These are phyloP conservation scores for Thoreauomyces humboldtii DNA, from an alignment of 192 early-diverging fungal genomes.

Conservation along the genomic window DNA sequence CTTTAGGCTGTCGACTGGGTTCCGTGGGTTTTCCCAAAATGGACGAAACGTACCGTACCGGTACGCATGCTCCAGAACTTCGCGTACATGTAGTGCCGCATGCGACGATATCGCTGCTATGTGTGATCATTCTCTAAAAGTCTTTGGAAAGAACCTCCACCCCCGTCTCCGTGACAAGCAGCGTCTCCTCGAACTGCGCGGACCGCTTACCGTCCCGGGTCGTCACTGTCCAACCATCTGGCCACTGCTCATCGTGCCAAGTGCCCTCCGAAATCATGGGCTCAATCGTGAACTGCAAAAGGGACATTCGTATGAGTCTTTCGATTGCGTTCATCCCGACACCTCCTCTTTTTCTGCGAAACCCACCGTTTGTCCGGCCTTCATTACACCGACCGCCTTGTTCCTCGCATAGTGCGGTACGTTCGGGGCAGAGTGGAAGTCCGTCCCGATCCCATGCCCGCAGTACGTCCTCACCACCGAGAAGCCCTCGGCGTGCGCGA, in stretches of 20 bases:
- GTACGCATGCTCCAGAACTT: too few relatives aligned
- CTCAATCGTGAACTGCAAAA: slow-evolving; percentile 85
- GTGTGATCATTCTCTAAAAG: not conserved
- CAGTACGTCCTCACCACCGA: slow-evolving; percentile 90
- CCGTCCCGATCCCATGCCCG: slow-evolving; percentile 84
- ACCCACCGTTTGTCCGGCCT: slow-evolving; percentile 75
- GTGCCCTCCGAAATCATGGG: slow-evolving; percentile 96
- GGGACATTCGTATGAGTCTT: too few relatives aligned
- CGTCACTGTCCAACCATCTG: slow-evolving; percentile 71
- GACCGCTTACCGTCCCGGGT: slow-evolving; percentile 91
- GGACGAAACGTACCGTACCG: too few relatives aligned
- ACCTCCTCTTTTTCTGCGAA: not conserved
- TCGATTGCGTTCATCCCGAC: not conserved
- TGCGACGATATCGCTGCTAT: not conserved
- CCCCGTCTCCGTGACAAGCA: slow-evolving; percentile 89
- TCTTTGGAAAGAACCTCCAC: slow-evolving; percentile 74
- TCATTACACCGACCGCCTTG: slow-evolving; percentile 94
- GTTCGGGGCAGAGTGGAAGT: slow-evolving; percentile 89
- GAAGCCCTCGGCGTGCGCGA: slow-evolving; percentile 81
- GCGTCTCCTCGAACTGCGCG: slow-evolving; percentile 96
- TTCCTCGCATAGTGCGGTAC: slow-evolving; percentile 95
- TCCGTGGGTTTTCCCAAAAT: too few relatives aligned
- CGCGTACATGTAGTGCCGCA: too few relatives aligned
- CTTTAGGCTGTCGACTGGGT: too few relatives aligned
- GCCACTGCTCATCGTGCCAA: slow-evolving; percentile 53